These are phyloP conservation scores for Komagataella pastoris DNA, from an alignment of 805 yeast genomes.

Conservation along the genomic window DNA sequence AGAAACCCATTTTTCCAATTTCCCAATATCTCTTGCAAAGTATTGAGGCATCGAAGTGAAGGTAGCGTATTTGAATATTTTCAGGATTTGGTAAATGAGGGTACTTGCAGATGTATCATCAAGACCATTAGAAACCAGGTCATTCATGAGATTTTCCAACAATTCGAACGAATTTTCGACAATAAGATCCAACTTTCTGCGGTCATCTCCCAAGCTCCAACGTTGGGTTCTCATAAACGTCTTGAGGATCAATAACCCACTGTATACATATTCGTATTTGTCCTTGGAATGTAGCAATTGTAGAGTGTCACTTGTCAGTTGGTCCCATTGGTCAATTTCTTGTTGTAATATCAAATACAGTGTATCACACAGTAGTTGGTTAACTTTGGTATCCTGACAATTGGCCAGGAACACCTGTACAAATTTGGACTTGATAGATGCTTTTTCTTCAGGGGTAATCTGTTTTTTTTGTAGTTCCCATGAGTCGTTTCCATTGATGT, in stretches of 20 bases:
- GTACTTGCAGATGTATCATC: constrained; percentile 34
- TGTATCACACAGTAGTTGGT: constrained; percentile 45
- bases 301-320: constrained; percentile 30
- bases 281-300: constrained; percentile 31
- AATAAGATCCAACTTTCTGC: constrained; percentile 39
- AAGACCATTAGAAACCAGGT: constrained; percentile 17
- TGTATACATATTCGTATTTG: constrained; percentile 28
- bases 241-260: constrained; percentile 59
- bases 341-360: constrained; percentile 37
- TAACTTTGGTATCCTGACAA: constrained; percentile 26
- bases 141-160: constrained; percentile 44
- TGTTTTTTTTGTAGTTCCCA: constrained; percentile 10
- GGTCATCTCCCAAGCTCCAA: constrained; percentile 45
- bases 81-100: constrained; percentile 57
- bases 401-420: constrained; percentile 39
- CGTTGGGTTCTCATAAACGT: constrained; percentile 62
- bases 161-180: constrained; percentile 49
- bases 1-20: constrained; percentile 50
- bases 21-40: constrained; percentile 32
- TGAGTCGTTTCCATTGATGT: constrained; percentile 12
- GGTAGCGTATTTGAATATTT: constrained; percentile 67
- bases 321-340: constrained; percentile 35
- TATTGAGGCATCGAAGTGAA: constrained; percentile 58
- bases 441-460: constrained; percentile 40
- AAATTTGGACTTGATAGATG: constrained; percentile 47